These are phyloP conservation scores for Aureobasidium pullulans DNA, from an alignment of 2,329 filamentous ascomycete genomes.

Conservation along the genomic window DNA sequence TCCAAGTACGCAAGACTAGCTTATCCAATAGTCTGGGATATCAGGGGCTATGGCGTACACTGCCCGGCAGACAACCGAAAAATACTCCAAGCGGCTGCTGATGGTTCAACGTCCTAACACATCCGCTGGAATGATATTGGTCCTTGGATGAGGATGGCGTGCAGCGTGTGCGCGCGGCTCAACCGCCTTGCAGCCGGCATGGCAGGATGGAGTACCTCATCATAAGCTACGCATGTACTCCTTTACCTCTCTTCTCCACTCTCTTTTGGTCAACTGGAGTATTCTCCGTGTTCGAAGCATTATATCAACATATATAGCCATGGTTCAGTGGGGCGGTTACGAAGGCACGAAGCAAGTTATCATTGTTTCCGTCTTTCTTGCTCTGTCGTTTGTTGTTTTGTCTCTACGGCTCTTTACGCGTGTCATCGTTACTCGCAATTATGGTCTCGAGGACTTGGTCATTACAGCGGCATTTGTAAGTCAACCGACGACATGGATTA, in stretches of 20 bases:
- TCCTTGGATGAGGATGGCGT: neutral
- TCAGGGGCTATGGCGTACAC: neutral
- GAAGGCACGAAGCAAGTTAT: neutral
- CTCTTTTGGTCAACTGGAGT: neutral
- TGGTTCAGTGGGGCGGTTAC: neutral
- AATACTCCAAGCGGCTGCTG: neutral
- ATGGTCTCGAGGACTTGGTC: constrained; percentile 14
- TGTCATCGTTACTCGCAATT: constrained; percentile 11
- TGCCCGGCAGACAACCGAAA: neutral
- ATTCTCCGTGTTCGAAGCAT: neutral
- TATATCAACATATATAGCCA: neutral
- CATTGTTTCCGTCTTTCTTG: constrained; percentile 9
- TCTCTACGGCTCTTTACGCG: constrained; percentile 15
- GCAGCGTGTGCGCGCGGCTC: neutral
- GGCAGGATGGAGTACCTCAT: neutral
- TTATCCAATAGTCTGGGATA: neutral
- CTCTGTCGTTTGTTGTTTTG: constrained; percentile 9
- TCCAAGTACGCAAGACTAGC: neutral
- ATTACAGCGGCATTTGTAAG: constrained; percentile 13
- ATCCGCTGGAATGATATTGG: neutral
- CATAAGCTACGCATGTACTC: neutral
- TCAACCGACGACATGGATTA: neutral
- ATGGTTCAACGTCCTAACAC: neutral
- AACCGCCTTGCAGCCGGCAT: constrained; percentile 3
- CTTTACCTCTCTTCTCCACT: neutral